Percentiles rank a stretch among this genome's conserved stretches.
Evolutionary conservation across 208 protist genomes (phyloP).

Genomic region (Crithidia brevicula): DNA sequence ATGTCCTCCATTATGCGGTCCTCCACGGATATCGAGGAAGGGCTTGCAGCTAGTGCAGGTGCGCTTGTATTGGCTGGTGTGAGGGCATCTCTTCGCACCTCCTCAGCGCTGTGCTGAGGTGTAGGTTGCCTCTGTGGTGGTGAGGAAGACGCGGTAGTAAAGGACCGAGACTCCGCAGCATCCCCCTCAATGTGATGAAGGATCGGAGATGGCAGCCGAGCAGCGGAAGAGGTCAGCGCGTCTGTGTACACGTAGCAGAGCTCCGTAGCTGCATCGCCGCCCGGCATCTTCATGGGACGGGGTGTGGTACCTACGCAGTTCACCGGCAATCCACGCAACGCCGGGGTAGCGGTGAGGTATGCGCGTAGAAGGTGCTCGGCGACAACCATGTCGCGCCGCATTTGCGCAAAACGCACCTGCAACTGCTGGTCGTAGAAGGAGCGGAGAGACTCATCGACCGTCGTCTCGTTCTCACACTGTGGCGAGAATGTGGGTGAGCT

Average conservation of each 20-base stretch:
- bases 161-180: not conserved
- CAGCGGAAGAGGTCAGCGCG: constrained; percentile 3
- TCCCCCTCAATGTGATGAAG: not conserved
- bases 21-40: constrained; percentile 16
- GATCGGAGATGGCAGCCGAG: constrained; percentile 1
- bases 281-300: not conserved
- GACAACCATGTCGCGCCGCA: constrained; percentile 10
- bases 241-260: constrained; percentile 9
- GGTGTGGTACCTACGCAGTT: constrained; percentile 26
- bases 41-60: not conserved
- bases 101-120: too few species aligned
- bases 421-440: constrained; percentile 28
- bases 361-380: constrained; percentile 2
- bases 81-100: too few species aligned
- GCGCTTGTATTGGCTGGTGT: not conserved
- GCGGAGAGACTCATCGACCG: not conserved
- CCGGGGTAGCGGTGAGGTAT: constrained; percentile 10
- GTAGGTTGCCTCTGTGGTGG: too few species aligned
- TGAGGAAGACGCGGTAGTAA: too few species aligned
- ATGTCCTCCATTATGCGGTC: constrained; percentile 64
- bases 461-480: not conserved
- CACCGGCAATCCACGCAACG: constrained; percentile 14
- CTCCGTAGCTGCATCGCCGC: not conserved
- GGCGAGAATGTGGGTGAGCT: too few species aligned
- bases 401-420: constrained; percentile 10